These are phyloP conservation scores for Simplicillium sp. DNA, from an alignment of 2,329 filamentous ascomycete genomes.

Conservation along the genomic window DNA sequence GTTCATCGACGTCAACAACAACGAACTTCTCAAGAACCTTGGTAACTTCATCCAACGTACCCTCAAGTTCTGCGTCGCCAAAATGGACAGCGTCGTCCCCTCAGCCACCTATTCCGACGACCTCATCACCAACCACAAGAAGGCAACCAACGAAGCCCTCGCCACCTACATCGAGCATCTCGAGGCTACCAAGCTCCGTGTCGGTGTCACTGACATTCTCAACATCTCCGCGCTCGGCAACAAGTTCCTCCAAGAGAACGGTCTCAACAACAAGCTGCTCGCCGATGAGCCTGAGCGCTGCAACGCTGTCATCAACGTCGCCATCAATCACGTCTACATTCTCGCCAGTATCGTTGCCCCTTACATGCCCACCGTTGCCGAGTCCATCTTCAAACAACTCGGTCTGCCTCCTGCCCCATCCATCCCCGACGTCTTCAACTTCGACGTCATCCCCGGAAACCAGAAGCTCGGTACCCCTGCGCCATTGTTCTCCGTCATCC, in stretches of 20 bases:
- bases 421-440: slow-evolving; percentile 60
- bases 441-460: slow-evolving; percentile 54
- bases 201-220: slow-evolving; percentile 55
- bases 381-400: slow-evolving; percentile 70
- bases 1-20: slow-evolving; percentile 81
- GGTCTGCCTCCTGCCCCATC: slow-evolving; percentile 37
- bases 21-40: slow-evolving; percentile 69
- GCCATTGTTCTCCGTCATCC: slow-evolving; percentile 76
- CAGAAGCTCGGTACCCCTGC: slow-evolving; percentile 75
- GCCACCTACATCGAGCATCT: slow-evolving; percentile 57
- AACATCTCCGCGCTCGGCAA: slow-evolving; percentile 52
- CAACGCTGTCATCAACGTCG: slow-evolving; percentile 59
- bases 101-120: slow-evolving; percentile 46
- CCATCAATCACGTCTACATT: slow-evolving; percentile 74
- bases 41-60: slow-evolving; percentile 68
- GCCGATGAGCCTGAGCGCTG: slow-evolving; percentile 45
- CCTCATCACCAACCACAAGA: slow-evolving; percentile 41
- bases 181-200: slow-evolving; percentile 62
- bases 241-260: slow-evolving; percentile 41
- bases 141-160: slow-evolving; percentile 58
- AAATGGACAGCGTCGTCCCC: slow-evolving; percentile 62
- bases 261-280: slow-evolving; percentile 44
- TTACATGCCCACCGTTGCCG: slow-evolving; percentile 74
- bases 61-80: slow-evolving; percentile 68
- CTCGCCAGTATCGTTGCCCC: slow-evolving; percentile 70